A percentile compares a stretch with the other conserved stretches of the same genome.
Evolutionary conservation across 2,329 filamentous ascomycete species (phyloP).

Genomic region (Penicillium sp.): DNA sequence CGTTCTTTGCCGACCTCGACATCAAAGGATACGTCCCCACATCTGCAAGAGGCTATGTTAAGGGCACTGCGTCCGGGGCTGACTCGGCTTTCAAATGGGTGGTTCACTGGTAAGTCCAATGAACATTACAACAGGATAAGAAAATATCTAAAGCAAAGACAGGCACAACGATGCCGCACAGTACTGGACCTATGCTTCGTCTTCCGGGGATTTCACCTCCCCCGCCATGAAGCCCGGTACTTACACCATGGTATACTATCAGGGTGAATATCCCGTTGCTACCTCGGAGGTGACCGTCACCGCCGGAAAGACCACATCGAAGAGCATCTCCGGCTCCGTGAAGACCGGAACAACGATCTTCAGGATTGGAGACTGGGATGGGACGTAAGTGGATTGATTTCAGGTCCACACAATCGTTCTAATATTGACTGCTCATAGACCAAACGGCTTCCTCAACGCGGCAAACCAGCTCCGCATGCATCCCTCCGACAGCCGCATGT

Average conservation of each 20-base stretch:
- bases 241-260: constrained; percentile 60
- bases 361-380: constrained; percentile 59
- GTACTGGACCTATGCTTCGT: constrained; percentile 55
- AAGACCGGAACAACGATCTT: constrained; percentile 49
- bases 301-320: constrained; percentile 42
- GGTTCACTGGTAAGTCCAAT: constrained; percentile 48
- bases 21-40: constrained; percentile 52
- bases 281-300: constrained; percentile 43
- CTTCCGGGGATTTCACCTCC: constrained; percentile 52
- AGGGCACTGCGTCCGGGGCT: constrained; percentile 53
- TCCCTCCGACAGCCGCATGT: constrained; percentile 57
- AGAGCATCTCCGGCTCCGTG: constrained; percentile 45
- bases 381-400: constrained; percentile 33
- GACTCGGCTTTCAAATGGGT: constrained; percentile 47
- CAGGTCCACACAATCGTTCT: constrained; percentile 4
- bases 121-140: background rate
- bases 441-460: constrained; percentile 57
- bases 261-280: constrained; percentile 50
- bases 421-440: constrained; percentile 22
- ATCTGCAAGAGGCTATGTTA: constrained; percentile 51
- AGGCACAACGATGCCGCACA: constrained; percentile 52
- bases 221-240: constrained; percentile 60
- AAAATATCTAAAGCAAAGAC: background rate
- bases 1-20: constrained; percentile 52
- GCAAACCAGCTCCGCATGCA: constrained; percentile 61